Conservation (phyloP, 1,284 basidiomycete genomes). For the Tilletia caries region DNA sequence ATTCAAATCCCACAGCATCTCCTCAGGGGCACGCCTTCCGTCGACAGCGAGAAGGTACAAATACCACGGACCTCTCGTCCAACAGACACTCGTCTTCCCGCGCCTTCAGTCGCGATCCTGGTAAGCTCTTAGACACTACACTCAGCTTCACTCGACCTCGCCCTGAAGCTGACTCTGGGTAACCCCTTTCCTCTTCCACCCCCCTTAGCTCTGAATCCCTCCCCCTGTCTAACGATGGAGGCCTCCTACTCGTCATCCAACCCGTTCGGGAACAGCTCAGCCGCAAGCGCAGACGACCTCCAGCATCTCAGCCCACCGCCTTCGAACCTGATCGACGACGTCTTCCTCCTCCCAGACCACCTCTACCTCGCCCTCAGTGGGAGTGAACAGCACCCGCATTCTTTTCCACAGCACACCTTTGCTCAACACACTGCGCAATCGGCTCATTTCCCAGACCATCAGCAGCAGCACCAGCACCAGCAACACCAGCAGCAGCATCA, state of each 20-base stretch:
- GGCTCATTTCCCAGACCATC: background rate
- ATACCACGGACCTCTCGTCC: too few relatives aligned
- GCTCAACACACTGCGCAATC: background rate
- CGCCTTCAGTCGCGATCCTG: too few relatives aligned
- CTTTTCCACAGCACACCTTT: background rate
- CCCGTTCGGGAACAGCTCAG: too few relatives aligned
- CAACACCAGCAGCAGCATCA: background rate
- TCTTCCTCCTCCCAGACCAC: conserved; percentile 6
- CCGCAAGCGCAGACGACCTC: background rate
- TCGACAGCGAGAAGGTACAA: too few relatives aligned
- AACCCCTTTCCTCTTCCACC: background rate
- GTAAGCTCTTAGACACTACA: too few relatives aligned
- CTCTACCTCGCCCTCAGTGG: conserved; percentile 8
- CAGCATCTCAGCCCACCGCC: background rate
- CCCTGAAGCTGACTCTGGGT: background rate
- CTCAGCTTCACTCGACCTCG: too few relatives aligned
- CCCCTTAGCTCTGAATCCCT: background rate
- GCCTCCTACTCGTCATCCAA: background rate
- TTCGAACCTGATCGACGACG: conserved; percentile 6
- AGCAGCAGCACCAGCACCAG: too few relatives aligned
- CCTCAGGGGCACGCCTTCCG: too few relatives aligned
- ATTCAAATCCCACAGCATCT: too few relatives aligned
- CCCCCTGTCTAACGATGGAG: background rate
- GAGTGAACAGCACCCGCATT: background rate
- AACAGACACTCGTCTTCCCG: too few relatives aligned